Conservation (phyloP, 2,329 filamentous ascomycete genomes). For the Aspergillus sp. region DNA sequence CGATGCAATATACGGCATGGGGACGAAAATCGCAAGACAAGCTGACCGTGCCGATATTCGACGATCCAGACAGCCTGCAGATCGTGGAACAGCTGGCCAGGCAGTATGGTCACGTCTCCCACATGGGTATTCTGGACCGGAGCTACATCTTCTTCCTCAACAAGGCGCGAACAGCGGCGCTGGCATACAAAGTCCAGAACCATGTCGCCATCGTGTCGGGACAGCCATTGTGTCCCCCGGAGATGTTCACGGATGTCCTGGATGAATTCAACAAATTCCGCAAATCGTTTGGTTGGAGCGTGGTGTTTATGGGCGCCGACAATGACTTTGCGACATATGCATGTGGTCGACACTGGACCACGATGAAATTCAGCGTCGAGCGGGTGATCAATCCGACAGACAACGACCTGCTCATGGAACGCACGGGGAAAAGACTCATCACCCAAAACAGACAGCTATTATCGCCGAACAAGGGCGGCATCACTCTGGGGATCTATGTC, state of each 20-base stretch:
- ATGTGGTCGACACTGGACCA: slow-evolving; percentile 31
- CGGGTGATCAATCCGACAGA: slow-evolving; percentile 42
- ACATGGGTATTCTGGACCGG: slow-evolving; percentile 45
- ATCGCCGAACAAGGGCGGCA: slow-evolving; percentile 31
- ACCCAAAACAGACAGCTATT: slow-evolving; percentile 38
- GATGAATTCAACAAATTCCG: slow-evolving; percentile 37
- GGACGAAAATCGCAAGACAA: neutral
- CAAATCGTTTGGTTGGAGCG: slow-evolving; percentile 26
- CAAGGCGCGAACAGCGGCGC: slow-evolving; percentile 29
- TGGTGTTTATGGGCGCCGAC: slow-evolving; percentile 39
- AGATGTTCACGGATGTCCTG: slow-evolving; percentile 26
- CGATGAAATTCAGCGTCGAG: slow-evolving; percentile 39
- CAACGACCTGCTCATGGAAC: slow-evolving; percentile 38
- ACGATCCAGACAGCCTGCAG: neutral
- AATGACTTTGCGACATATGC: slow-evolving; percentile 32
- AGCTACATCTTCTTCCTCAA: slow-evolving; percentile 44
- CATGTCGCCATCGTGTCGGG: slow-evolving; percentile 39
- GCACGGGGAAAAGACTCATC: slow-evolving; percentile 37
- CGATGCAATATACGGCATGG: neutral
- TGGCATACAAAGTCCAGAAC: slow-evolving; percentile 41
- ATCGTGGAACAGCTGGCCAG: slow-evolving; percentile 22
- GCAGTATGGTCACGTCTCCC: slow-evolving; percentile 38
- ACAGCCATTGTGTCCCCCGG: slow-evolving; percentile 37
- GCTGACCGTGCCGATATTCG: neutral
- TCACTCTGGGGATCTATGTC: slow-evolving; percentile 35